Base-by-base conservation (phyloP, 2,329 filamentous ascomycete genomes). In the Sphaerulina populicola region DNA sequence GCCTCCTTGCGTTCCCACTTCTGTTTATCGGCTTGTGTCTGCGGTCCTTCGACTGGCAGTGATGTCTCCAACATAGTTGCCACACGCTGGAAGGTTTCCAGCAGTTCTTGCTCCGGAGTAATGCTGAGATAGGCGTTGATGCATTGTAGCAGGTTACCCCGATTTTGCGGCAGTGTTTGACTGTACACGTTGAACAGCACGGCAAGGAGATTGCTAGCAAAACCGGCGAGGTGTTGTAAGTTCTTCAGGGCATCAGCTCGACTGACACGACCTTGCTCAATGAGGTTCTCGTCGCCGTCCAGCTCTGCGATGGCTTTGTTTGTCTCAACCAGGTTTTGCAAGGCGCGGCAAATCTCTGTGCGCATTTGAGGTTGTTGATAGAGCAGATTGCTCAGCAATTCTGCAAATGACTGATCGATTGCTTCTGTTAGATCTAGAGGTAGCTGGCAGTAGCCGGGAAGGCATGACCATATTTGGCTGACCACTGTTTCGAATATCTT, bases 171-270 rank as follows among this genome's bases (percentile, higher is more conserved):
- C 23, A 98, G 77, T 0, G 93, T 98, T 69, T 96, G 87, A 57
- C 87, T 95, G 72, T 98, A 98, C 40, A 98, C 91, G 66, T 98
- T 98, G 77, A 98, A 97, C n/a, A 98, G 74, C 0, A 97, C 91
- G 6, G 93, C 90, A 38, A 98, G 80, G 71, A 98, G 79, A 63
- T 97, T 97, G 54, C 85, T 85, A 1, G 91, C 79, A 64, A 93
- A 90, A 1, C 74, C 74, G 12, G 87, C 82, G 10, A 98, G 75
- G 66, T 94, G 84, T n/a, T 81, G 74, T 36, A 97, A 72, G 65
- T 96, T 96, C 69, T 83, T 83, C 66, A 81, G 74, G 0, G 93
- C 91, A 36, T 82, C 76, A 3, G 75, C 78, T 66, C 85, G 89
- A 3, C 85, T 82, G 11, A 96, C 79, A 44, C 90, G 78, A 62